Base-by-base conservation (phyloP, 345 rosid species). In the Arabidopsis suecica region DNA sequence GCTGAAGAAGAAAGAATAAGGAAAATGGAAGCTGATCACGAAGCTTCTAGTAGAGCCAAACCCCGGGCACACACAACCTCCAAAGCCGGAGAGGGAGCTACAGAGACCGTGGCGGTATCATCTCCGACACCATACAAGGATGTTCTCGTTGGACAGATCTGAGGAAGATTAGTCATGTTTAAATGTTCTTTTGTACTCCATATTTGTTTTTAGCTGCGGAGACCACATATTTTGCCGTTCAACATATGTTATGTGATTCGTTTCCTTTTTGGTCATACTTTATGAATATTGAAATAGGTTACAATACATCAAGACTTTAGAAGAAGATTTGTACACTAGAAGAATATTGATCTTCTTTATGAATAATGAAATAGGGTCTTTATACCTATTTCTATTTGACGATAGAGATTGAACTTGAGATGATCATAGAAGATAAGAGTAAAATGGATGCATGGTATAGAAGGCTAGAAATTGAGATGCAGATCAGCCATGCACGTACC, bases 61-160 rank as follows among this genome's bases (percentile, higher is more conserved):
- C 47, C 72, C 44, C 58, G 71, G 9, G 6, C 45, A 25, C 23
- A 11, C 0, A 20, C 57, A 58, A 45, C 71, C 5, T n/a, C 81
- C 77, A 33, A 20, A 61, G 8, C 23, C 3, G 61, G 63, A 62
- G 54, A 13, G 5, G 69, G 28, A 33, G 42, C 57, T 22, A 9
- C 32, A 7, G 66, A 69, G 28, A 61, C 62, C 36, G 62, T 51
- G 23, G 48, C 49, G 40, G 61, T 30, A 9, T 65, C 79, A 37
- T 34, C 79, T 33, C 72, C 79, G 14, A 84, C 84, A 56, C 88
- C 91, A 28, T 85, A 87, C 75, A 89, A 77, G 78, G 83, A 87
- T 79, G 88, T 80, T 69, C 71, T 85, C 40, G 45, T 85, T 7
- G 86, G 86, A 16, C 83, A 77, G 30, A 30, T 65, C 30, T 85